Percentiles rank a stretch among this genome's conserved stretches.
phyloP scores from a whole-genome alignment of 441 rosid genomes.

The Erodium trifolium region DNA sequence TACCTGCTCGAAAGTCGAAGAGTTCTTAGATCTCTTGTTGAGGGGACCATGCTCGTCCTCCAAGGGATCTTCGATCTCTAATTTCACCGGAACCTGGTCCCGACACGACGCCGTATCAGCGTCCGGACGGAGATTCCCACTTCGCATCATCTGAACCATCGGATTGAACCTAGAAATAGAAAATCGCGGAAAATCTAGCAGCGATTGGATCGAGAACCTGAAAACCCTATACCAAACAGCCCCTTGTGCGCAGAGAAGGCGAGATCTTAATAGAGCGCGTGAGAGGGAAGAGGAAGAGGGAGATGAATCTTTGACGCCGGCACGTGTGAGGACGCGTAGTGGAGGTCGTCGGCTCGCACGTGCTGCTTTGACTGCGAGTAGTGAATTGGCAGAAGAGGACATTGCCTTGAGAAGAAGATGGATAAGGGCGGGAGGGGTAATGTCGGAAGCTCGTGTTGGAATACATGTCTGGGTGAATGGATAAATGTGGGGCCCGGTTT shows the following conservation, averaged over 20 bases:
- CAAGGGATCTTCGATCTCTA: slow-evolving; percentile 68
- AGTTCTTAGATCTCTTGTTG: slow-evolving; percentile 54
- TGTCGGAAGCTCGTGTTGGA: too few species aligned
- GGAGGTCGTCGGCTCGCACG: not conserved
- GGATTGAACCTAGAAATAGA: too few species aligned
- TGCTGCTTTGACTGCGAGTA: not conserved
- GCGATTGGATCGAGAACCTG: slow-evolving; percentile 8
- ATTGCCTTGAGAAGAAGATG: not conserved
- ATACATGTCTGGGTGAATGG: too few species aligned
- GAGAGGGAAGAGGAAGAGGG: not conserved
- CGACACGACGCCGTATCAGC: not conserved
- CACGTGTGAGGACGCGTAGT: slow-evolving; percentile 21
- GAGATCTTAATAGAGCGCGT: not conserved
- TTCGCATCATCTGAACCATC: too few species aligned
- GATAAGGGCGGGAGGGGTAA: not conserved
- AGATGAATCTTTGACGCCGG: slow-evolving; percentile 14
- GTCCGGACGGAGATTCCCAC: too few species aligned
- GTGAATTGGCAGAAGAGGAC: not conserved
- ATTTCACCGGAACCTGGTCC: slow-evolving; percentile 27
- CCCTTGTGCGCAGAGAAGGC: not conserved
- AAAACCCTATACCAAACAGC: slow-evolving; percentile 22
- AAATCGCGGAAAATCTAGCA: not conserved
- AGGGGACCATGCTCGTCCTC: slow-evolving; percentile 67
- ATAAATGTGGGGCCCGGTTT: too few species aligned
- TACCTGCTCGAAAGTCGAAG: slow-evolving; percentile 32